phyloP scores from a whole-genome alignment of 2,329 filamentous ascomycete genomes.

The Zasmidium cellare region DNA sequence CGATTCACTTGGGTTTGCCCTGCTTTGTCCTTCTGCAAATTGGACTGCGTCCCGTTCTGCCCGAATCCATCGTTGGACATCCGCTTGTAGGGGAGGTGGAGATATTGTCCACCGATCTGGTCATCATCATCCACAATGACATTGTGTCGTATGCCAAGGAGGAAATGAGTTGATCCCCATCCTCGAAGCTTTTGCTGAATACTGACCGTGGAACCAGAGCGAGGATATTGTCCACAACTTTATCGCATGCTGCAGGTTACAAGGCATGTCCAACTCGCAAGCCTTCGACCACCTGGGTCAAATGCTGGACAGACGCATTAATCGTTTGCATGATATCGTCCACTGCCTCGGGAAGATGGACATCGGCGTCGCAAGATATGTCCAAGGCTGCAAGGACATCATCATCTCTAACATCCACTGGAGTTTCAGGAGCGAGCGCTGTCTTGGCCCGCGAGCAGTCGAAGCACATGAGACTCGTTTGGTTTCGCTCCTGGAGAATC shows the following conservation, averaged over 20 bases:
- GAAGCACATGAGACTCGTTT: constrained; percentile 3
- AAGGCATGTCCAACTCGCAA: constrained; percentile 7
- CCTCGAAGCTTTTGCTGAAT: too few relatives aligned
- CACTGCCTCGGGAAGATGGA: not conserved
- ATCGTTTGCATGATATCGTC: not conserved
- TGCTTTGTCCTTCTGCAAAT: not conserved
- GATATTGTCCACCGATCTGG: not conserved
- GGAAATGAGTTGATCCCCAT: constrained; percentile 2
- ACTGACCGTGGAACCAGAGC: not conserved
- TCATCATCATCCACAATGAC: constrained; percentile 4
- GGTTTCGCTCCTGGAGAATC: not conserved
- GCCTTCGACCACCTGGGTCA: constrained; percentile 4
- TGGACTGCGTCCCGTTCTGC: not conserved
- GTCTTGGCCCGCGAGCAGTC: constrained; percentile 3
- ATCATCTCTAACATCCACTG: constrained; percentile 6
- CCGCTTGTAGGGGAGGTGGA: constrained; percentile 1
- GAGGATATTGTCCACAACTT: constrained; percentile 9
- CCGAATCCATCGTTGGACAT: not conserved
- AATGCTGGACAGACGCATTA: constrained; percentile 1
- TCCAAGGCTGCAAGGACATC: constrained; percentile 7
- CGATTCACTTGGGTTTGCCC: not conserved
- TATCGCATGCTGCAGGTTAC: constrained; percentile 6
- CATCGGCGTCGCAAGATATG: constrained; percentile 2
- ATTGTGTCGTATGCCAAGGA: constrained; percentile 2
- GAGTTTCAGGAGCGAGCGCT: constrained; percentile 9